These are phyloP conservation scores for Aspergillus bombycis DNA, from an alignment of 2,329 filamentous ascomycete genomes.

Conservation along the genomic window DNA sequence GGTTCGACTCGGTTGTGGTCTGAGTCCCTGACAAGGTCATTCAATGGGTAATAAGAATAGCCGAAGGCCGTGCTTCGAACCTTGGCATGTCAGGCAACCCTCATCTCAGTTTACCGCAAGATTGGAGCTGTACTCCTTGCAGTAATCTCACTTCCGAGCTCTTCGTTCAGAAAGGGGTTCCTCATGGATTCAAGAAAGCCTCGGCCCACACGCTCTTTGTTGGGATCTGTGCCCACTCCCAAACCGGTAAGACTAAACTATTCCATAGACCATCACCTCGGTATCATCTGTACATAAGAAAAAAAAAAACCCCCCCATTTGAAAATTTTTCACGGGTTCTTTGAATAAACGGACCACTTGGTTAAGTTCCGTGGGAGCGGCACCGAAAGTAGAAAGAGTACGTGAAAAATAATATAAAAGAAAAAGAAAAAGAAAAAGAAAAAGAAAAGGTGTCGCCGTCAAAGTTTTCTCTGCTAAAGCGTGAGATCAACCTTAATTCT, in stretches of 20 bases:
- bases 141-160: background rate
- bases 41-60: background rate
- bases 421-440: background rate
- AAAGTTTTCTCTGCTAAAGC: background rate
- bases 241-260: background rate
- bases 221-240: background rate
- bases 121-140: background rate
- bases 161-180: background rate
- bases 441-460: too few relatives aligned
- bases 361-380: background rate
- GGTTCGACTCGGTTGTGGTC: background rate
- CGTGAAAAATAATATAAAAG: background rate
- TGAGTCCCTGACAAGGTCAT: slow-evolving; percentile 1
- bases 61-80: background rate
- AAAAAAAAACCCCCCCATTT: background rate
- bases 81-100: background rate
- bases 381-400: background rate
- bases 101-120: background rate
- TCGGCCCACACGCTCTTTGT: background rate
- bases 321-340: background rate
- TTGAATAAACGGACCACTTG: background rate
- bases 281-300: background rate
- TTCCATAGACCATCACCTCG: background rate
- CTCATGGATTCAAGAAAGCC: background rate
- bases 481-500: slow-evolving; percentile 5